Conservation (phyloP, 805 yeast genomes). For the Candida boleticola region DNA sequence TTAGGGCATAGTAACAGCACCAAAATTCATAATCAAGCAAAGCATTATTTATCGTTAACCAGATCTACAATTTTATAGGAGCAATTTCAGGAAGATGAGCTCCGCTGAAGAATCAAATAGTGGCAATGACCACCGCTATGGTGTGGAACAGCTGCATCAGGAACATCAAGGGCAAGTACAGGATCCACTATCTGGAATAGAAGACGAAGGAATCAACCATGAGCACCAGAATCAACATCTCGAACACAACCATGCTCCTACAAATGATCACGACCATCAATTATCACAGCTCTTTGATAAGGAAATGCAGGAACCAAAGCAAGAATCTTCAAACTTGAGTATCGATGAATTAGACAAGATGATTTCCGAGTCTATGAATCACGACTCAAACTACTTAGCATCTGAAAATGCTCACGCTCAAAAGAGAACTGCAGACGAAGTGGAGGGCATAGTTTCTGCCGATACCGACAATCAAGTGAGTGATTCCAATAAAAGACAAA, state of each 20-base stretch:
- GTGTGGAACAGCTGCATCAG: neutral
- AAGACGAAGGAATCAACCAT: too few species aligned
- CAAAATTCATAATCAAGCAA: too few species aligned
- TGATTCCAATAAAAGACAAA: neutral
- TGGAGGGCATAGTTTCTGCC: slow-evolving; percentile 1
- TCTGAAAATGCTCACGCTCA: neutral
- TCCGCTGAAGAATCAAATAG: neutral
- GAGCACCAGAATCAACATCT: neutral
- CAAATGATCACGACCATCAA: slow-evolving; percentile 1
- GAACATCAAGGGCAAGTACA: too few species aligned
- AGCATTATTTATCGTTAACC: too few species aligned
- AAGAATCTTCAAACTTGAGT: slow-evolving; percentile 4
- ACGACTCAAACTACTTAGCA: slow-evolving; percentile 1
- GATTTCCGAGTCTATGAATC: slow-evolving; percentile 16
- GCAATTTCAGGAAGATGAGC: too few species aligned
- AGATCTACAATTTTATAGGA: too few species aligned
- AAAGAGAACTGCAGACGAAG: neutral
- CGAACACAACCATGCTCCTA: neutral
- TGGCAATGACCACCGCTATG: neutral
- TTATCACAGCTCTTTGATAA: slow-evolving; percentile 2
- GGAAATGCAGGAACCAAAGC: neutral
- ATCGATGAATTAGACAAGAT: slow-evolving; percentile 17
- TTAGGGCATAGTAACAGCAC: too few species aligned
- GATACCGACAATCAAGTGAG: slow-evolving; percentile 1
- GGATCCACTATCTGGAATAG: too few species aligned